Conservation (phyloP, 192 early-diverging fungal species). For the Coemansia sp. region DNA sequence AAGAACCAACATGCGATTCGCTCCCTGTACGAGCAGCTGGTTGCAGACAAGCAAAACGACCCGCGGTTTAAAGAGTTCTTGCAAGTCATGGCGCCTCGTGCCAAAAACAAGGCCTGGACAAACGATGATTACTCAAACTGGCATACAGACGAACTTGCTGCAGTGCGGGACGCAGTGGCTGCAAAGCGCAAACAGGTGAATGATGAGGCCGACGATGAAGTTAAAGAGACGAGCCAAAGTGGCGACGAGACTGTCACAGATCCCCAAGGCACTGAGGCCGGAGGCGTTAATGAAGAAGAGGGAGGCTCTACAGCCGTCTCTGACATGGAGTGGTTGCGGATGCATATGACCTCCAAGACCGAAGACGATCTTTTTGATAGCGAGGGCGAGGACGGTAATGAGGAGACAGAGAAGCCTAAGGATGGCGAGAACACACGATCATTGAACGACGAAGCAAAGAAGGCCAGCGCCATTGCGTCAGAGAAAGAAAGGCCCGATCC, state of each 20-base stretch:
- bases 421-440: background rate
- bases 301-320: conserved; percentile 41
- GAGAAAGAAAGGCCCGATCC: conserved; percentile 19
- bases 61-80: conserved; percentile 86
- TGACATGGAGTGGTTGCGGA: conserved; percentile 68
- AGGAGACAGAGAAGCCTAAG: background rate
- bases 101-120: conserved; percentile 69
- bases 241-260: conserved; percentile 30
- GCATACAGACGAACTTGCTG: conserved; percentile 40
- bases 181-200: conserved; percentile 50
- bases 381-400: conserved; percentile 8
- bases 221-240: conserved; percentile 18
- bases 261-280: conserved; percentile 7
- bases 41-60: conserved; percentile 66
- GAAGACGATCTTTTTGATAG: conserved; percentile 21
- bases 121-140: conserved; percentile 76
- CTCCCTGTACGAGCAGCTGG: conserved; percentile 39
- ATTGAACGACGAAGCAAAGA: conserved; percentile 6
- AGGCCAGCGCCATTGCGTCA: conserved; percentile 8
- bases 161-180: conserved; percentile 33
- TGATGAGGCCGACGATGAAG: conserved; percentile 46
- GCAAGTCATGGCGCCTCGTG: conserved; percentile 84
- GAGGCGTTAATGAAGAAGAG: conserved; percentile 38
- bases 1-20: conserved; percentile 48
- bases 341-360: conserved; percentile 60